Evolutionary conservation across 2,329 filamentous ascomycete species (phyloP).

Genomic region (Sporothrix brasiliensis): DNA sequence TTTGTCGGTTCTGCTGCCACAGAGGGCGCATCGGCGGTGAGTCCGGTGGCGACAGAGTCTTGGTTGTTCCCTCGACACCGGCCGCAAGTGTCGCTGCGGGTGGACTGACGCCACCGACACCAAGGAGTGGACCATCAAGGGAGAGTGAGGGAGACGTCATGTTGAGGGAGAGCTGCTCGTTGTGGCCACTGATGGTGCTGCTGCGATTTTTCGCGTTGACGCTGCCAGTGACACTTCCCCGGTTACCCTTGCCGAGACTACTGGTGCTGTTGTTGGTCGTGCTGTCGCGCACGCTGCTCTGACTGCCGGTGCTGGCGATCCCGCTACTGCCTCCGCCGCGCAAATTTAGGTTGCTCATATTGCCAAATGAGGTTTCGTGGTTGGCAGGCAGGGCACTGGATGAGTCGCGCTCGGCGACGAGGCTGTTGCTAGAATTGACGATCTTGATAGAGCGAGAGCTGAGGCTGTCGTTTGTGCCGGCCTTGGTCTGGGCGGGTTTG

Average conservation of each 20-base stretch:
- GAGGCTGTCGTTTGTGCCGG: not conserved
- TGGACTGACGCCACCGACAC: not conserved
- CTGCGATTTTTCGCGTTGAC: not conserved
- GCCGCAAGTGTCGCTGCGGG: conserved; percentile 1
- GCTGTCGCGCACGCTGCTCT: not conserved
- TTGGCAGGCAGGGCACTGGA: conserved; percentile 12
- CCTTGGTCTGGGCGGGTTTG: not conserved
- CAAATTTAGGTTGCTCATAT: not conserved
- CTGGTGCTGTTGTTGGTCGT: not conserved
- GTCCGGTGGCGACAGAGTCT: not conserved
- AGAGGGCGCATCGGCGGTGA: conserved; percentile 44
- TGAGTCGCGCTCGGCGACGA: conserved; percentile 12
- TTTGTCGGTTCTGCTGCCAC: conserved; percentile 59
- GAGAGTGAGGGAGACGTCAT: conserved; percentile 29
- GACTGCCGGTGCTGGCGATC: conserved; percentile 7
- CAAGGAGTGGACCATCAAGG: not conserved
- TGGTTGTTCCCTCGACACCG: not conserved
- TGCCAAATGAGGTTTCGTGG: not conserved
- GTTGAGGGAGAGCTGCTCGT: conserved; percentile 19
- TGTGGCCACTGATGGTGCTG: conserved; percentile 3
- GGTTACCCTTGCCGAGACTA: not conserved
- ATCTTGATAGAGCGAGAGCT: not conserved
- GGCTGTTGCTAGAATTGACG: not conserved
- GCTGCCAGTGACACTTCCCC: no score
- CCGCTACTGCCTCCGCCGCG: conserved; percentile 25